phyloP scores from a whole-genome alignment of 1,284 basidiomycete genomes.

The Ustilago loliicola region DNA sequence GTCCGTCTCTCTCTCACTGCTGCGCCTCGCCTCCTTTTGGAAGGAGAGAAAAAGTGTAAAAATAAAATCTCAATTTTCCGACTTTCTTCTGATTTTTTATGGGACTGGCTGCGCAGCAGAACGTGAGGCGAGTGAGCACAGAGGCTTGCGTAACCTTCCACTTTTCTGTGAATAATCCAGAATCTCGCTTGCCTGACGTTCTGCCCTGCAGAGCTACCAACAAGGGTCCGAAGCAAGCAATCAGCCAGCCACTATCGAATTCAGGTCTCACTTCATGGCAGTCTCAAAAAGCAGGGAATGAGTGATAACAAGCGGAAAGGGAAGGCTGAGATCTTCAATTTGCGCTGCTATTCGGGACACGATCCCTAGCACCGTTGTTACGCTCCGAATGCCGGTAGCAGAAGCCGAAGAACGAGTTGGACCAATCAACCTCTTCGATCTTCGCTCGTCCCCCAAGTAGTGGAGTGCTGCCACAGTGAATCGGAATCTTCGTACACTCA shows the following conservation, averaged over 20 bases:
- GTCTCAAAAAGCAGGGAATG: background rate
- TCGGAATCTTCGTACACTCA: background rate
- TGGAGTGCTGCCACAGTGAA: background rate
- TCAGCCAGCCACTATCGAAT: background rate
- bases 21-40: background rate
- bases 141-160: background rate
- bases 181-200: slow-evolving; percentile 3
- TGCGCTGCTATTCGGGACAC: background rate
- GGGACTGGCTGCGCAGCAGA: background rate
- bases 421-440: slow-evolving; percentile 6
- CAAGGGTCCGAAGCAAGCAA: background rate
- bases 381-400: slow-evolving; percentile 9
- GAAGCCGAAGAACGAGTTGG: slow-evolving; percentile 3
- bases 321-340: background rate
- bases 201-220: background rate
- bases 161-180: slow-evolving; percentile 5
- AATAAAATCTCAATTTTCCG: background rate
- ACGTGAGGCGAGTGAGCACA: background rate
- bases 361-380: background rate
- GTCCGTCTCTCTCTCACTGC: background rate
- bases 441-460: background rate
- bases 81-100: background rate
- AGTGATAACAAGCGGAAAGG: background rate
- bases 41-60: slow-evolving; percentile 1
- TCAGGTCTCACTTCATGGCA: background rate